A percentile compares a stretch with the other conserved stretches of the same genome.
Evolutionary conservation across 1,284 basidiomycete species (phyloP).

Genomic region (Golubevia sp.): DNA sequence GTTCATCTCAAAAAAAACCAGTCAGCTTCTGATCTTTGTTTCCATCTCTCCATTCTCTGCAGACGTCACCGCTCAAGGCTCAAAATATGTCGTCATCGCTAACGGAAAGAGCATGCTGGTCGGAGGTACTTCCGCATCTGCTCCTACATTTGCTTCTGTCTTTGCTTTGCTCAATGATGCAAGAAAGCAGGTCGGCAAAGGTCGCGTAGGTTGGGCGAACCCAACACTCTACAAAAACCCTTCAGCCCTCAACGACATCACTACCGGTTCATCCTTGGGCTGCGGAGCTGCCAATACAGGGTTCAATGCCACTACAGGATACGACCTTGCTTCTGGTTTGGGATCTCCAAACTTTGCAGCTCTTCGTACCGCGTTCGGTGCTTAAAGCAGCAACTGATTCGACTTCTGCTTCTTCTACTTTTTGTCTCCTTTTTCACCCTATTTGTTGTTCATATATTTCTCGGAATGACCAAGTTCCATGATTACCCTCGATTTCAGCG

Average conservation of each 20-base stretch:
- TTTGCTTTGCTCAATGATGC: slow-evolving; percentile 10
- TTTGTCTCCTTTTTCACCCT: too few species aligned
- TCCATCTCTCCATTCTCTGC: neutral
- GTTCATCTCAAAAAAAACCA: too few species aligned
- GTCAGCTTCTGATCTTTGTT: neutral
- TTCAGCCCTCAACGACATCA: slow-evolving; percentile 5
- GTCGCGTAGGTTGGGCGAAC: slow-evolving; percentile 12
- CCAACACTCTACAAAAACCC: slow-evolving; percentile 9
- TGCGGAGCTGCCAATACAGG: slow-evolving; percentile 1
- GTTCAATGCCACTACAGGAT: slow-evolving; percentile 14
- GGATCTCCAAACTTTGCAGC: slow-evolving; percentile 11
- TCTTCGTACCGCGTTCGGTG: slow-evolving; percentile 1
- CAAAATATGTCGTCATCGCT: too few species aligned
- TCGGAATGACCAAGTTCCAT: too few species aligned
- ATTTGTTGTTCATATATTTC: too few species aligned
- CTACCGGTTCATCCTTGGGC: neutral
- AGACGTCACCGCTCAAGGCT: slow-evolving; percentile 11
- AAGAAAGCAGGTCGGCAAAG: slow-evolving; percentile 18
- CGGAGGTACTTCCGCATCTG: slow-evolving; percentile 5
- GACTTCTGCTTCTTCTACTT: too few species aligned
- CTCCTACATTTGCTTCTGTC: slow-evolving; percentile 5
- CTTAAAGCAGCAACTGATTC: too few species aligned
- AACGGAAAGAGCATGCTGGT: neutral
- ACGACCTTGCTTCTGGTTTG: slow-evolving; percentile 7
- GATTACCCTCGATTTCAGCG: too few species aligned